Evolutionary conservation across 352 stramenopile species (phyloP).

Genomic region (Pythium catenulatum): DNA sequence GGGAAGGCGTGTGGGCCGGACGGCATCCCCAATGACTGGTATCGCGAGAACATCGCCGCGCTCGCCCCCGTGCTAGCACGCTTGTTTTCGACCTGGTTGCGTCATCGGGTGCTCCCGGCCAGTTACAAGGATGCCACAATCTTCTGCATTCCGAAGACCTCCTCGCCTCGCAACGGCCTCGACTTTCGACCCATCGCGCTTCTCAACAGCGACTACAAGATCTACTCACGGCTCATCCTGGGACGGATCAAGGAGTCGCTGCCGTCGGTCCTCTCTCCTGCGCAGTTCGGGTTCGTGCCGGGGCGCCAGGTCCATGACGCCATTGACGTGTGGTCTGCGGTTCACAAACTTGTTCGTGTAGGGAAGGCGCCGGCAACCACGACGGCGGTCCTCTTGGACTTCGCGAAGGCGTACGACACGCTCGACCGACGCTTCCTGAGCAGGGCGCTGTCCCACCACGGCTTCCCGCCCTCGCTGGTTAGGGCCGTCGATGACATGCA

Average conservation of each 20-base stretch:
- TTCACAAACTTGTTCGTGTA: neutral
- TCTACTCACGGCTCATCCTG: neutral
- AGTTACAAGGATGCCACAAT: neutral
- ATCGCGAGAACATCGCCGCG: neutral
- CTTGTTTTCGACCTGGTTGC: neutral
- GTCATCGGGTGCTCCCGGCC: neutral
- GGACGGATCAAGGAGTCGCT: neutral
- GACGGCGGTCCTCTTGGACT: constrained; percentile 5
- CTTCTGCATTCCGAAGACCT: constrained; percentile 11
- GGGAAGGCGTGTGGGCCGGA: constrained; percentile 18
- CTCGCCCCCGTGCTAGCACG: neutral
- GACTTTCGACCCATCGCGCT: constrained; percentile 15
- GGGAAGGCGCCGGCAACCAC: neutral
- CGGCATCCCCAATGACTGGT: constrained; percentile 32
- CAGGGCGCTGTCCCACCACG: neutral
- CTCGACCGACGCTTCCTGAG: neutral
- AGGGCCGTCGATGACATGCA: neutral
- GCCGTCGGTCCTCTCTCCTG: neutral
- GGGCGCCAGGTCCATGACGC: constrained; percentile 12
- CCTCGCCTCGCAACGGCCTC: neutral
- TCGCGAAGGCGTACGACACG: constrained; percentile 36
- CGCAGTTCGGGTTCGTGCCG: constrained; percentile 21
- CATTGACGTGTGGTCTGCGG: constrained; percentile 10
- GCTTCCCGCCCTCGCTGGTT: neutral
- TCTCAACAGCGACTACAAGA: constrained; percentile 37